These are phyloP conservation scores for Backusella liffmaniae DNA, from an alignment of 192 early-diverging fungal genomes.

Conservation along the genomic window DNA sequence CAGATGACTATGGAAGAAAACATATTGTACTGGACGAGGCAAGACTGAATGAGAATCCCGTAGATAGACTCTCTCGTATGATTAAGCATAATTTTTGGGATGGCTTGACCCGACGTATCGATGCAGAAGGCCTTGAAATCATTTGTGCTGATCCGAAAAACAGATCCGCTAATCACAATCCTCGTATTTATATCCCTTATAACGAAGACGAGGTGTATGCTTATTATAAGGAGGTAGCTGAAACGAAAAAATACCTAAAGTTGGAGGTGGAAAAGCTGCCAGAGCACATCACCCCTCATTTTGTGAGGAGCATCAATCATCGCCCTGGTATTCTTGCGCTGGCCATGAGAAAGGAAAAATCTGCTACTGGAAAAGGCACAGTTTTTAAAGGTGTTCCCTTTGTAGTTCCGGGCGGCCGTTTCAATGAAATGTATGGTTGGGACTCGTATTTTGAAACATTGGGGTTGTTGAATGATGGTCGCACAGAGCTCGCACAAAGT, in stretches of 20 bases:
- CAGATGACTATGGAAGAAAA: slow-evolving; percentile 82
- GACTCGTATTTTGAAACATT: slow-evolving; percentile 95
- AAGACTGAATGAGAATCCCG: slow-evolving; percentile 93
- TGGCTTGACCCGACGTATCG: slow-evolving; percentile 84
- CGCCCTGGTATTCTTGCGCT: slow-evolving; percentile 89
- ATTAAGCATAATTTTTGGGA: slow-evolving; percentile 97
- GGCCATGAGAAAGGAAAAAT: slow-evolving; percentile 49
- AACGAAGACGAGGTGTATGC: slow-evolving; percentile 74
- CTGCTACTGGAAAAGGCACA: background rate
- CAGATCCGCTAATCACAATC: slow-evolving; percentile 67
- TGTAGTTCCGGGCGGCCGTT: slow-evolving; percentile 96
- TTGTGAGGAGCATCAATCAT: slow-evolving; percentile 89
- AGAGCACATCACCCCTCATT: slow-evolving; percentile 80
- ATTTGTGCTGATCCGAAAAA: slow-evolving; percentile 96
- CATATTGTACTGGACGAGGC: slow-evolving; percentile 89
- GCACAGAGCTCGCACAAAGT: slow-evolving; percentile 81
- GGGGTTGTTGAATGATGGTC: slow-evolving; percentile 85
- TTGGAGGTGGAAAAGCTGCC: slow-evolving; percentile 85
- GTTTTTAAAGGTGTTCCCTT: slow-evolving; percentile 78
- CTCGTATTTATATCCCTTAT: slow-evolving; percentile 91
- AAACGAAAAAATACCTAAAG: slow-evolving; percentile 62
- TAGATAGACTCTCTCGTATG: slow-evolving; percentile 86
- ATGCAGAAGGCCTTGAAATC: slow-evolving; percentile 80
- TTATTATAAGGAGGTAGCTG: slow-evolving; percentile 78
- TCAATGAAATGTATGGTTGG: slow-evolving; percentile 99